phyloP scores from a whole-genome alignment of 2,329 filamentous ascomycete species.

The Penicillium sp. region DNA sequence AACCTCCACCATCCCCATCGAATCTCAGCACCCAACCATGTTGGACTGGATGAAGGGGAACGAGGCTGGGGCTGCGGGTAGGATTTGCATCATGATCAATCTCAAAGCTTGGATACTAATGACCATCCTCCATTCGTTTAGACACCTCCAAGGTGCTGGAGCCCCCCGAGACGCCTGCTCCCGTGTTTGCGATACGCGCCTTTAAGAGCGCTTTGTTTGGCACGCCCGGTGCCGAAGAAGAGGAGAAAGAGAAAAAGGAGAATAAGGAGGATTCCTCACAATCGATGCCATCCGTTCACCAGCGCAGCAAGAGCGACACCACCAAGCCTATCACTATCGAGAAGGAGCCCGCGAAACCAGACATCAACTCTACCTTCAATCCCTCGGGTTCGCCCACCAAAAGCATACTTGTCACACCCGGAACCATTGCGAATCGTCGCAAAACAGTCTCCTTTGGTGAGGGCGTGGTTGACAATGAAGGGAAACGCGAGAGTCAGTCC shows the following conservation, averaged over 20 bases:
- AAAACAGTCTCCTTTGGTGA: slow-evolving; percentile 68
- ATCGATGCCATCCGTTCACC: slow-evolving; percentile 27
- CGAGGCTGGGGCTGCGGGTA: slow-evolving; percentile 30
- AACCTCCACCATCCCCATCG: slow-evolving; percentile 34
- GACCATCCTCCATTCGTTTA: too few species aligned
- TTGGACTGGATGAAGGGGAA: slow-evolving; percentile 36
- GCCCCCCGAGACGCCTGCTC: slow-evolving; percentile 68
- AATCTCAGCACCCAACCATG: slow-evolving; percentile 23
- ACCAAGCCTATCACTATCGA: slow-evolving; percentile 29
- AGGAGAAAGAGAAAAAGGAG: slow-evolving; percentile 29
- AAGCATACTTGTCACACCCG: slow-evolving; percentile 69
- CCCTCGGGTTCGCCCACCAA: slow-evolving; percentile 60
- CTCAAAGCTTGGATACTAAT: too few species aligned
- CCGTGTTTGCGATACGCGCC: slow-evolving; percentile 70
- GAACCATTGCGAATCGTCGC: slow-evolving; percentile 60
- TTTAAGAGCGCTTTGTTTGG: slow-evolving; percentile 70
- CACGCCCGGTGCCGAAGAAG: slow-evolving; percentile 62
- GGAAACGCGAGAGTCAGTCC: slow-evolving; percentile 53
- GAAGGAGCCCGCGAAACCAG: slow-evolving; percentile 30
- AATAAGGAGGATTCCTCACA: slow-evolving; percentile 13
- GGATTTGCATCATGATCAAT: not conserved
- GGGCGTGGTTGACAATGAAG: slow-evolving; percentile 62
- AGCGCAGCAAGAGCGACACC: slow-evolving; percentile 30
- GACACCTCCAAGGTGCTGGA: slow-evolving; percentile 62
- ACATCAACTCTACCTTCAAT: slow-evolving; percentile 37